Evolutionary conservation across 2,329 filamentous ascomycete genomes (phyloP).

Genomic region (Colletotrichum acutatum): DNA sequence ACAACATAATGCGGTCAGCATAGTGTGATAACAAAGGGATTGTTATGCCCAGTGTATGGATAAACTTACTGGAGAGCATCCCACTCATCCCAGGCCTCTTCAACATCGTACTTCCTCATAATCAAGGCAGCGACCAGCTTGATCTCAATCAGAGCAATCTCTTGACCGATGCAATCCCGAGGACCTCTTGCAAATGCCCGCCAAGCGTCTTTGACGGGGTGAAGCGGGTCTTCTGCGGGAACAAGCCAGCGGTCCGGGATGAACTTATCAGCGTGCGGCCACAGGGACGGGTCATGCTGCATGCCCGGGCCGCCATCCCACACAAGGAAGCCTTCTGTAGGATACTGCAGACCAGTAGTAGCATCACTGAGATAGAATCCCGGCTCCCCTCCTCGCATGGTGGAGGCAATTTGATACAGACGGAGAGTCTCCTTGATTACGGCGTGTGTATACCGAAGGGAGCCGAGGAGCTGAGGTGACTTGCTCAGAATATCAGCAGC

Average conservation of each 20-base stretch:
- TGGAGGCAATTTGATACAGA: conserved; percentile 44
- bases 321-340: conserved; percentile 56
- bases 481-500: conserved; percentile 36
- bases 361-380: conserved; percentile 53
- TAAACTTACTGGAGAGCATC: conserved; percentile 48
- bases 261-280: conserved; percentile 47
- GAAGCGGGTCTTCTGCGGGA: conserved; percentile 33
- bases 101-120: conserved; percentile 21
- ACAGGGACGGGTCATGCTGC: conserved; percentile 48
- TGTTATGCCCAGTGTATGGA: neutral
- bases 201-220: conserved; percentile 53
- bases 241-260: conserved; percentile 47
- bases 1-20: neutral
- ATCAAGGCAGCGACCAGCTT: conserved; percentile 44
- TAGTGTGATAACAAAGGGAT: neutral
- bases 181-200: conserved; percentile 64
- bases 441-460: conserved; percentile 49
- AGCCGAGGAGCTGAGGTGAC: conserved; percentile 43
- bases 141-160: conserved; percentile 64
- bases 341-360: conserved; percentile 54
- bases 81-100: conserved; percentile 49
- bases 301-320: conserved; percentile 49
- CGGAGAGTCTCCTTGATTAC: conserved; percentile 51
- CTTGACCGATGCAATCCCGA: conserved; percentile 67
- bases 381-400: conserved; percentile 38